Percentiles rank a stretch among this genome's conserved stretches.
Conservation (phyloP, 345 rosid species). For the Eucalyptus erythrocorys region DNA sequence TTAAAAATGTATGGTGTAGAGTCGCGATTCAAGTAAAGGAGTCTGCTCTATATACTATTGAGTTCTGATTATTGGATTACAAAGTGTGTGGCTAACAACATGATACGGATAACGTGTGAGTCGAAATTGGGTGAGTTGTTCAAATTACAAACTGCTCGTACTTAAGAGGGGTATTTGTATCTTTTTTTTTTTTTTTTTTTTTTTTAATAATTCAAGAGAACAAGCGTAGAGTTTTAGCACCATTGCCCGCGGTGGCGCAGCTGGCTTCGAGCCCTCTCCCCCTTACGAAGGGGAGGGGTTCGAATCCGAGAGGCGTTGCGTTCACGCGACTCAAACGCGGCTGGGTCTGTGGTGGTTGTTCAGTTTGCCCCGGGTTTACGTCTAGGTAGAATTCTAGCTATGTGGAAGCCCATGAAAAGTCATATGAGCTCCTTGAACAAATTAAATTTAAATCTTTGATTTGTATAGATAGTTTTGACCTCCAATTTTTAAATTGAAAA, state of each 20-base stretch:
- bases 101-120: neutral
- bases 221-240: neutral
- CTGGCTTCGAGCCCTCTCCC: too few relatives aligned
- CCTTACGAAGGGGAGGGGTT: too few relatives aligned
- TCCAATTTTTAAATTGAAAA: neutral
- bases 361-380: too few relatives aligned
- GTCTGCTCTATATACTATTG: neutral
- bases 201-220: neutral
- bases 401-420: neutral
- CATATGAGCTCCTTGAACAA: neutral
- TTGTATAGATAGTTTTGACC: neutral
- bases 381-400: neutral
- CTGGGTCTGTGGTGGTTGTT: too few relatives aligned
- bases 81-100: neutral
- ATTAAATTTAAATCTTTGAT: neutral
- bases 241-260: too few relatives aligned
- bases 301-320: too few relatives aligned
- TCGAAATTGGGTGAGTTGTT: neutral
- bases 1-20: neutral
- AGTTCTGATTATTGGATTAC: neutral
- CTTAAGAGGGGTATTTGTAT: neutral
- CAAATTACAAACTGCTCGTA: neutral
- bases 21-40: neutral
- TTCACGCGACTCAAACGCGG: too few relatives aligned
- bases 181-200: neutral